Conservation (phyloP, 2,329 filamentous ascomycete species). For the Trichoderma endophyticum region DNA sequence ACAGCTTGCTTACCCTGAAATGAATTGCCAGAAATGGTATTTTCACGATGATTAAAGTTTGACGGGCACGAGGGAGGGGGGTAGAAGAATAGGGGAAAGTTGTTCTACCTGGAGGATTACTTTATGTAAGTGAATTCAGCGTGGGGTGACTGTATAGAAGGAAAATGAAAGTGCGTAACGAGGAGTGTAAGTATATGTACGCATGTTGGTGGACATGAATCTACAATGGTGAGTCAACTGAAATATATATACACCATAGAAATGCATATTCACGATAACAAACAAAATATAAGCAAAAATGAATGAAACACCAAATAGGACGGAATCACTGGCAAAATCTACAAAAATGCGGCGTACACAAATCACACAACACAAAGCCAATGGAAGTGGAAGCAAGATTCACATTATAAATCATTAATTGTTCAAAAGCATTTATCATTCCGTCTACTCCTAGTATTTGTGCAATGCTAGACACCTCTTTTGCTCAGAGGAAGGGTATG, state of each 20-base stretch:
- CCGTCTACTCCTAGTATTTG: slow-evolving; percentile 36
- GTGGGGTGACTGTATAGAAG: neutral
- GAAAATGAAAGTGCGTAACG: too few species aligned
- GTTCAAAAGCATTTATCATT: slow-evolving; percentile 33
- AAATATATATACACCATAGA: too few species aligned
- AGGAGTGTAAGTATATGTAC: too few species aligned
- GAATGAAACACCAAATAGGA: neutral
- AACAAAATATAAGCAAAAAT: too few species aligned
- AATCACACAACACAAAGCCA: neutral
- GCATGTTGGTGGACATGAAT: too few species aligned
- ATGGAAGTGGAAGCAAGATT: neutral
- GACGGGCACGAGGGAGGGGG: neutral
- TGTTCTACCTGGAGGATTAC: neutral
- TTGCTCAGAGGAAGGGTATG: slow-evolving; percentile 28
- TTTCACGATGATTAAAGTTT: neutral
- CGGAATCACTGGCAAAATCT: neutral
- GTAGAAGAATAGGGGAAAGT: neutral
- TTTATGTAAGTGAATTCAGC: fast-evolving
- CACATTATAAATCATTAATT: slow-evolving; percentile 15
- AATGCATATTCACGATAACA: too few species aligned
- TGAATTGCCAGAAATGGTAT: neutral
- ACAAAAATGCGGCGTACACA: neutral
- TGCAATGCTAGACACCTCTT: slow-evolving; percentile 35
- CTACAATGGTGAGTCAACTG: too few species aligned
- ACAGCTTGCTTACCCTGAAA: slow-evolving; percentile 7